Conservation (phyloP, 441 rosid species). For the Adansonia rubrostipa region DNA sequence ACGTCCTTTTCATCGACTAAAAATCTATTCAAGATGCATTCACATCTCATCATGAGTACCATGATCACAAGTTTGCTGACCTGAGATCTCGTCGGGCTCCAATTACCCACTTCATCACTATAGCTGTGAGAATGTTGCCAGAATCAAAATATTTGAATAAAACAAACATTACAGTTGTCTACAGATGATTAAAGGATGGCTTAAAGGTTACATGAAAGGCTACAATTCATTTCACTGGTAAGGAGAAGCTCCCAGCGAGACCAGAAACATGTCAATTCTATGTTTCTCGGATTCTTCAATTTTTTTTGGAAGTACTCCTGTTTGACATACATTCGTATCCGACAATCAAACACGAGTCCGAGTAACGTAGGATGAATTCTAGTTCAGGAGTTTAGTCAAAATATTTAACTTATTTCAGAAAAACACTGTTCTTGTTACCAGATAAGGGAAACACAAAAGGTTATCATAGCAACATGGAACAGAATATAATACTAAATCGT, state of each 20-base stretch:
- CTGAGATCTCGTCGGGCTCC: constrained; percentile 71
- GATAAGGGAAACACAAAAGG: not conserved
- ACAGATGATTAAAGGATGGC: not conserved
- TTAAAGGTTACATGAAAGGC: not conserved
- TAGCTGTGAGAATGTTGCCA: constrained; percentile 1
- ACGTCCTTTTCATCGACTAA: constrained; percentile 71
- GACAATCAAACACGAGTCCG: not conserved
- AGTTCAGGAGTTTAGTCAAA: not conserved
- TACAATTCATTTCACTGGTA: not conserved
- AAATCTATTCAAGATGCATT: constrained; percentile 72
- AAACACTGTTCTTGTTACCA: constrained; percentile 12
- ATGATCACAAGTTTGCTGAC: constrained; percentile 75
- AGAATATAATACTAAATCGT: not conserved
- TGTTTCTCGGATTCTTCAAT: not conserved
- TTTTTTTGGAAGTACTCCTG: not conserved
- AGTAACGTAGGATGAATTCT: not conserved
- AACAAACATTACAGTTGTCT: not conserved
- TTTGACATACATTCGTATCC: not conserved
- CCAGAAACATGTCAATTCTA: not conserved
- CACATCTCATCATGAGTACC: constrained; percentile 77
- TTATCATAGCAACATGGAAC: not conserved
- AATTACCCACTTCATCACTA: constrained; percentile 45
- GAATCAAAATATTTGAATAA: not conserved
- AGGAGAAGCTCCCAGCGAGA: not conserved
- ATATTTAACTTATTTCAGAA: not conserved